These are phyloP conservation scores for Cystobasidiopsis lactophilus DNA, from an alignment of 768 basidiomycete genomes.

Conservation along the genomic window DNA sequence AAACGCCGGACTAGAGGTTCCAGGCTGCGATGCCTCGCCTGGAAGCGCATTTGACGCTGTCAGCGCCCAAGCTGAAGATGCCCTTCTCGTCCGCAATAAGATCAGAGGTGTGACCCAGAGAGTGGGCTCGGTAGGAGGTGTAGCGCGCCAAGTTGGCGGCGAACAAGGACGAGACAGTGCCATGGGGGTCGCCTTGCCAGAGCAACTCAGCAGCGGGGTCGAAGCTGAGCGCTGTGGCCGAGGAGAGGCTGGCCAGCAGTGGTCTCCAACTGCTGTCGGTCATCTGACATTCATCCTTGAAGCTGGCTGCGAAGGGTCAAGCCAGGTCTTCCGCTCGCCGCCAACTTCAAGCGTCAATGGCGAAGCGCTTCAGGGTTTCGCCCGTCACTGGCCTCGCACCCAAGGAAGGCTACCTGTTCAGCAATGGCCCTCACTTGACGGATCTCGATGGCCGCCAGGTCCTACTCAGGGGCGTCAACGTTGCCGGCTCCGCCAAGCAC, in stretches of 20 bases:
- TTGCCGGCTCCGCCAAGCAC: constrained; percentile 70
- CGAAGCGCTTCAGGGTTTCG: no score
- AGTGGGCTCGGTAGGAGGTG: constrained; percentile 18
- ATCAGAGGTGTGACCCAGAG: constrained; percentile 38
- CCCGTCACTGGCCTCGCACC: no score
- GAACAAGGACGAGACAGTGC: constrained; percentile 47
- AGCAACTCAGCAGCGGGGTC: constrained; percentile 77
- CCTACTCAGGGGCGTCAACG: constrained; percentile 80
- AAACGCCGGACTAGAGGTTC: constrained; percentile 24
- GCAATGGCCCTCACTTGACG: constrained; percentile 14
- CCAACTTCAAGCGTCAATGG: no score
- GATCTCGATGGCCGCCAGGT: constrained; percentile 37
- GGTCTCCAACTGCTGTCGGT: no score
- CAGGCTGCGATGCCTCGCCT: constrained; percentile 25
- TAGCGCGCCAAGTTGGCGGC: constrained; percentile 21
- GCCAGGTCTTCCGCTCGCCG: no score
- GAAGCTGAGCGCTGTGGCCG: constrained; percentile 27
- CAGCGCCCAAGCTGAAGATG: constrained; percentile 31
- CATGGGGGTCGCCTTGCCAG: constrained; percentile 59
- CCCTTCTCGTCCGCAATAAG: constrained; percentile 56
- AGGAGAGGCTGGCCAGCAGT: no score
- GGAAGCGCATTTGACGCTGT: constrained; percentile 26
- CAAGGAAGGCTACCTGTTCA: no score
- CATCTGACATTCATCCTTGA: no score
- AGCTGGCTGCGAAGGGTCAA: no score